A percentile compares a stretch with the other conserved stretches of the same genome.
Conservation (phyloP, 495 filamentous ascomycete genomes). For the Aspergillus nanangensis region DNA sequence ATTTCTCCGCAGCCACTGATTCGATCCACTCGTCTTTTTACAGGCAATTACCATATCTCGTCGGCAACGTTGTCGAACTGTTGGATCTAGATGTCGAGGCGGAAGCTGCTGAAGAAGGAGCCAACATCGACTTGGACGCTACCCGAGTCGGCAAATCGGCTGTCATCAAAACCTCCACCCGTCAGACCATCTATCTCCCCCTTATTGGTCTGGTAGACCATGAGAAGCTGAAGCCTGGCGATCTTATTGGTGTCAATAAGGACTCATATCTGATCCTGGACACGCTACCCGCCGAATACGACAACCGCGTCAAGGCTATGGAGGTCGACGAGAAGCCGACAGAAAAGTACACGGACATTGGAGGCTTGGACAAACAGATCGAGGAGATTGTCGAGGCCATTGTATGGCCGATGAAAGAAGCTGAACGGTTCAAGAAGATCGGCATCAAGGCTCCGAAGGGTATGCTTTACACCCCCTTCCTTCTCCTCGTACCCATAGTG, state of each 20-base stretch:
- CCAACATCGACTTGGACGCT: slow-evolving; percentile 97
- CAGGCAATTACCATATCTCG: slow-evolving; percentile 96
- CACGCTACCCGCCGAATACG: slow-evolving; percentile 97
- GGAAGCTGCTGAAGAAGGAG: slow-evolving; percentile 93
- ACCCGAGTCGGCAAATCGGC: slow-evolving; percentile 96
- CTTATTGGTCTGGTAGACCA: slow-evolving; percentile 97
- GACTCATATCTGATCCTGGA: slow-evolving; percentile 99
- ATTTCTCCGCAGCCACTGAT: neutral
- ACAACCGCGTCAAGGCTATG: slow-evolving; percentile 99
- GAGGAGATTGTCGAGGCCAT: slow-evolving; percentile 99
- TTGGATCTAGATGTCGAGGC: slow-evolving; percentile 94
- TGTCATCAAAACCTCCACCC: slow-evolving; percentile 99
- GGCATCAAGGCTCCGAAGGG: slow-evolving; percentile 99
- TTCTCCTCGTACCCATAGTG: slow-evolving; percentile 10
- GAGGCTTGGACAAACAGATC: slow-evolving; percentile 97
- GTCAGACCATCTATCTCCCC: slow-evolving; percentile 97
- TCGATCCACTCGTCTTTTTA: slow-evolving; percentile 7
- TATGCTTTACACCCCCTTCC: slow-evolving; percentile 34
- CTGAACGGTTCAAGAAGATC: slow-evolving; percentile 97
- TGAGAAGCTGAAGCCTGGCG: slow-evolving; percentile 84
- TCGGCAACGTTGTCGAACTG: slow-evolving; percentile 96
- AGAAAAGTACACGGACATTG: slow-evolving; percentile 98
- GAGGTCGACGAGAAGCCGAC: slow-evolving; percentile 99
- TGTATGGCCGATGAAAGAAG: slow-evolving; percentile 99
- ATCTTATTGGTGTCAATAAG: slow-evolving; percentile 98